Evolutionary conservation across 2,329 filamentous ascomycete genomes (phyloP).

Genomic region (Fusarium musae): DNA sequence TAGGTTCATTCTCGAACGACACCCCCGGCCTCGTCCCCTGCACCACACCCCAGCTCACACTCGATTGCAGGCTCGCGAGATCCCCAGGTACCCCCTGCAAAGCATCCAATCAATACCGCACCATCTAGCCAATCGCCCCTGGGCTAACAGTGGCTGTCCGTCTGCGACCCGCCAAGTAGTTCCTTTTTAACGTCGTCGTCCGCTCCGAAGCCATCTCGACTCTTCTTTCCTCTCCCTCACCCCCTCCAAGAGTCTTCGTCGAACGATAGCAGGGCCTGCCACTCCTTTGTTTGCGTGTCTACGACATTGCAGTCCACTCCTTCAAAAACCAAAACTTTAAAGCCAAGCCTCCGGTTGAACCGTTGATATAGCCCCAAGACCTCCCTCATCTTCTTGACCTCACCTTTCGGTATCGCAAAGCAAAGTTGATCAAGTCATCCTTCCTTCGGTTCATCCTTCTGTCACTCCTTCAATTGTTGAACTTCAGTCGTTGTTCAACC

Average conservation of each 20-base stretch:
- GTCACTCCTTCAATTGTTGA: constrained; percentile 41
- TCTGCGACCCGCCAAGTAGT: constrained; percentile 38
- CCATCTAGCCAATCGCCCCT: constrained; percentile 36
- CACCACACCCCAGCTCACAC: constrained; percentile 24
- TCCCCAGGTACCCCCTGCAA: constrained; percentile 34
- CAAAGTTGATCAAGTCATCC: constrained; percentile 38
- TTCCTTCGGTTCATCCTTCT: constrained; percentile 38
- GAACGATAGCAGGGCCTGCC: constrained; percentile 42
- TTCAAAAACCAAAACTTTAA: constrained; percentile 40
- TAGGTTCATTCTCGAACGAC: constrained; percentile 1
- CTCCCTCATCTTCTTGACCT: constrained; percentile 29
- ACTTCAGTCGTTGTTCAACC: constrained; percentile 40
- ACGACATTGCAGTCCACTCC: constrained; percentile 49
- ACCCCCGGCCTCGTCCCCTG: constrained; percentile 5
- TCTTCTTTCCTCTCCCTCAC: constrained; percentile 39
- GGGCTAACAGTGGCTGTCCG: constrained; percentile 34
- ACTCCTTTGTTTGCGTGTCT: constrained; percentile 48
- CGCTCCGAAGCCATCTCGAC: constrained; percentile 38
- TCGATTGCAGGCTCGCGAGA: constrained; percentile 36
- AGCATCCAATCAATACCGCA: constrained; percentile 40
- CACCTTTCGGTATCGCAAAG: constrained; percentile 25
- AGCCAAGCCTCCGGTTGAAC: constrained; percentile 44
- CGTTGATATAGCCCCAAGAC: constrained; percentile 43
- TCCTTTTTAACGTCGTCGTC: constrained; percentile 47
- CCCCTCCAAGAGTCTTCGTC: constrained; percentile 44